These are phyloP conservation scores for Rachicladosporium sp. DNA, from an alignment of 2,329 filamentous ascomycete species.

Conservation along the genomic window DNA sequence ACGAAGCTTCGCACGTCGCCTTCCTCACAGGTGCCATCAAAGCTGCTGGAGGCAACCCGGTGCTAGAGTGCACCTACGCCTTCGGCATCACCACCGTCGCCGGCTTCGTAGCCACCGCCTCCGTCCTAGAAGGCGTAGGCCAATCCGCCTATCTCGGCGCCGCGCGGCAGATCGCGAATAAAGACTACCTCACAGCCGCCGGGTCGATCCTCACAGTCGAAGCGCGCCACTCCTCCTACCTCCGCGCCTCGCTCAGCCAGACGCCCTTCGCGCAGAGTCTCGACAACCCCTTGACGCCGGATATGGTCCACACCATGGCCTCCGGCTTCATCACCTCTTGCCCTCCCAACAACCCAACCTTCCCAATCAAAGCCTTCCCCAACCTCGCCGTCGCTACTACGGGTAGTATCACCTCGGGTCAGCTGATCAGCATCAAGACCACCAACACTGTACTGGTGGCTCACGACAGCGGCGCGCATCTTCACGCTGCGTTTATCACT, in stretches of 20 bases:
- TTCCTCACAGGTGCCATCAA: slow-evolving; percentile 39
- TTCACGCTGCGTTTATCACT: slow-evolving; percentile 13
- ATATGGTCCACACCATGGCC: slow-evolving; percentile 52
- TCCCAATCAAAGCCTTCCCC: slow-evolving; percentile 43
- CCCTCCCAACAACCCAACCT: slow-evolving; percentile 39
- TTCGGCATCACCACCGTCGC: slow-evolving; percentile 30
- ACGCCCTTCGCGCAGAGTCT: slow-evolving; percentile 43
- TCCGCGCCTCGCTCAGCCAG: slow-evolving; percentile 30
- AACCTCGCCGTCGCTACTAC: slow-evolving; percentile 9
- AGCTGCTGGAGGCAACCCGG: slow-evolving; percentile 29
- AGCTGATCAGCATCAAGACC: slow-evolving; percentile 7
- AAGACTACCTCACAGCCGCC: slow-evolving; percentile 47
- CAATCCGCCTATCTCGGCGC: slow-evolving; percentile 51
- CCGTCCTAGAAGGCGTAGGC: slow-evolving; percentile 46
- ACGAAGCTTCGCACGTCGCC: slow-evolving; percentile 47
- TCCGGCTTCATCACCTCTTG: slow-evolving; percentile 47
- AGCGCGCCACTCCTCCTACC: slow-evolving; percentile 51
- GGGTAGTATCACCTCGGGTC: slow-evolving; percentile 8
- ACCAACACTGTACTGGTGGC: slow-evolving; percentile 6
- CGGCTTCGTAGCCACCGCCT: slow-evolving; percentile 41
- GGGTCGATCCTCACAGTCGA: slow-evolving; percentile 54
- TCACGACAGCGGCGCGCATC: slow-evolving; percentile 3
- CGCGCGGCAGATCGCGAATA: slow-evolving; percentile 44
- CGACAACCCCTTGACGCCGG: slow-evolving; percentile 45
- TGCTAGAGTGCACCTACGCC: slow-evolving; percentile 43